Evolutionary conservation across 2,329 filamentous ascomycete species (phyloP).

Genomic region (Neofusicoccum ribis): DNA sequence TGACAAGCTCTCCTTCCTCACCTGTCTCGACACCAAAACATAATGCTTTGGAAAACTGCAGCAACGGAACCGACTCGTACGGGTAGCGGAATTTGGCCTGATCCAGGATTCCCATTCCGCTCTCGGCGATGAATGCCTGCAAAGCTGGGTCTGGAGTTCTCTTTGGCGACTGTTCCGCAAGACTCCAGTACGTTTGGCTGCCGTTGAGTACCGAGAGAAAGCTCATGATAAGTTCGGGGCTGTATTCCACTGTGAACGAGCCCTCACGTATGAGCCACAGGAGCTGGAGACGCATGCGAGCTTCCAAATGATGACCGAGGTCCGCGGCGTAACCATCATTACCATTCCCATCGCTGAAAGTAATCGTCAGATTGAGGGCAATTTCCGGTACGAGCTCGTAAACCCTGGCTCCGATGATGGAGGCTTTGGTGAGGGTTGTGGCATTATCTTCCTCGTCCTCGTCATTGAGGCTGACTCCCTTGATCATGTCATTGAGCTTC

Average conservation of each 20-base stretch:
- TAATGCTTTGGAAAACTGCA: constrained; percentile 69
- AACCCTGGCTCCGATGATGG: neutral
- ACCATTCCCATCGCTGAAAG: neutral
- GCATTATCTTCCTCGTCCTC: constrained; percentile 17
- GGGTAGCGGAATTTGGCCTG: constrained; percentile 78
- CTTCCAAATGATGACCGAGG: neutral
- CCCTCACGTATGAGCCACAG: constrained; percentile 71
- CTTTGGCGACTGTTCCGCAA: constrained; percentile 28
- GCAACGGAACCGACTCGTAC: constrained; percentile 78
- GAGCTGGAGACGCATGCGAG: constrained; percentile 41
- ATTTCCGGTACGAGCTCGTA: constrained; percentile 12
- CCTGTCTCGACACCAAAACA: constrained; percentile 48
- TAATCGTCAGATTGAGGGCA: neutral
- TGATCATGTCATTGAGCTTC: constrained; percentile 11
- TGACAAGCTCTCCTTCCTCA: constrained; percentile 48
- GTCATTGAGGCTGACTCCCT: neutral
- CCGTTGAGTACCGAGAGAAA: constrained; percentile 64
- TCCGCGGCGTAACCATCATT: neutral
- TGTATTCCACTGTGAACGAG: constrained; percentile 69
- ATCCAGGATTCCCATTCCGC: constrained; percentile 57
- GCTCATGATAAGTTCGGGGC: constrained; percentile 67
- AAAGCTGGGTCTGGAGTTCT: constrained; percentile 39
- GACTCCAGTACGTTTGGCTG: constrained; percentile 43
- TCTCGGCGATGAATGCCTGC: constrained; percentile 59
- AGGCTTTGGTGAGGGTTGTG: constrained; percentile 4